These are phyloP conservation scores for Alternaria sp. DNA, from an alignment of 2,329 filamentous ascomycete species.

Conservation along the genomic window DNA sequence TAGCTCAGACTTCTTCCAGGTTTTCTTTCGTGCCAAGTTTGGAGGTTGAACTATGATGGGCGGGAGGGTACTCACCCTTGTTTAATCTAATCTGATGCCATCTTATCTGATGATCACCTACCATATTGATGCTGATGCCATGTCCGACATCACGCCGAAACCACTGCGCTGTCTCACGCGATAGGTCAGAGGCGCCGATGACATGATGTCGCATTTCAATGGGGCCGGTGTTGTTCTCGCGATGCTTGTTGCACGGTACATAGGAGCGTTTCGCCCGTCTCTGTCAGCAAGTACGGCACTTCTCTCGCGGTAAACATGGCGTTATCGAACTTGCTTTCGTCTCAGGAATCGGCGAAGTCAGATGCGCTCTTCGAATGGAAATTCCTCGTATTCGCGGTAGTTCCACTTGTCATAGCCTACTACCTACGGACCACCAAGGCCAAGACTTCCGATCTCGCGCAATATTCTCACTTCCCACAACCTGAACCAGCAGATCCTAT, in stretches of 20 bases:
- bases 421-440: neutral
- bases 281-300: neutral
- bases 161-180: neutral
- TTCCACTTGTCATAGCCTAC: neutral
- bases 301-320: neutral
- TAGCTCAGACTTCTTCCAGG: neutral
- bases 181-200: neutral
- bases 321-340: neutral
- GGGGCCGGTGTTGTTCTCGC: neutral
- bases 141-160: constrained; percentile 1
- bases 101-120: constrained; percentile 10
- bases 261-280: neutral
- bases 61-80: neutral
- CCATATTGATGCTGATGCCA: neutral
- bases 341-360: neutral
- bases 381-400: neutral
- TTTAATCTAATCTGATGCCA: constrained; percentile 9
- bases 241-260: neutral
- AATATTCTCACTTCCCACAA: constrained; percentile 29
- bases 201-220: neutral
- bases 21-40: neutral
- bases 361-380: neutral
- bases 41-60: neutral
- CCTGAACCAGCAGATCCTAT: constrained; percentile 25
- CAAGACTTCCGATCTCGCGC: constrained; percentile 17